Evolutionary conservation across 2,329 filamentous ascomycete species (phyloP).

Genomic region (Coniochaeta prunicola): DNA sequence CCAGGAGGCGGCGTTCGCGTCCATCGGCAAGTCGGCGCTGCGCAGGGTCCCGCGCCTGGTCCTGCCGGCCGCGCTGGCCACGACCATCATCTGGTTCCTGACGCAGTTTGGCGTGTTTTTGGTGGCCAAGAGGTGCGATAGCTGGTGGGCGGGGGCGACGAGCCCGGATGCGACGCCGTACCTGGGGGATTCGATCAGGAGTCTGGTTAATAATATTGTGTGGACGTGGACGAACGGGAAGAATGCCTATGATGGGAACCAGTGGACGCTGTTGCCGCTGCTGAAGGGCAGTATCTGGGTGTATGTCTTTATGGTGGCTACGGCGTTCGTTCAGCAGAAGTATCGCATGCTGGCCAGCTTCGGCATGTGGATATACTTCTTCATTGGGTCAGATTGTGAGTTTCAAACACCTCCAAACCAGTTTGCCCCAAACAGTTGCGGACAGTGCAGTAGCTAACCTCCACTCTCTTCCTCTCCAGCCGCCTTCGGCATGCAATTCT

Average conservation of each 20-base stretch:
- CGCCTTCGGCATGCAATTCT: slow-evolving; percentile 50
- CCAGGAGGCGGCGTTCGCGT: slow-evolving; percentile 42
- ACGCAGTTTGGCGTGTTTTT: slow-evolving; percentile 49
- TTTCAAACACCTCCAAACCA: slow-evolving; percentile 8
- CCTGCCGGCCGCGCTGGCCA: slow-evolving; percentile 48
- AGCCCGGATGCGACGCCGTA: slow-evolving; percentile 32
- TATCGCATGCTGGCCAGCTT: slow-evolving; percentile 41
- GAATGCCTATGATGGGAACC: slow-evolving; percentile 49
- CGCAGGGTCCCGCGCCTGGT: slow-evolving; percentile 50
- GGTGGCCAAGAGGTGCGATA: slow-evolving; percentile 47
- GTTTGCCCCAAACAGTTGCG: neutral
- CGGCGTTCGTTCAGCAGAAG: slow-evolving; percentile 37
- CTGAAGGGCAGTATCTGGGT: slow-evolving; percentile 47
- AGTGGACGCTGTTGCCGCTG: slow-evolving; percentile 51
- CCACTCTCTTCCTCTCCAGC: slow-evolving; percentile 20
- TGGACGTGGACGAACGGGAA: slow-evolving; percentile 42
- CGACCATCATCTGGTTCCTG: slow-evolving; percentile 44
- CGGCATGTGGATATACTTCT: slow-evolving; percentile 42
- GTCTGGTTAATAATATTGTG: slow-evolving; percentile 35
- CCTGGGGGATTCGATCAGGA: slow-evolving; percentile 32
- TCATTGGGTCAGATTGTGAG: slow-evolving; percentile 26
- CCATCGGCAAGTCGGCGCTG: slow-evolving; percentile 50
- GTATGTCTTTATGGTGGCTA: slow-evolving; percentile 45
- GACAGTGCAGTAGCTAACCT: neutral
- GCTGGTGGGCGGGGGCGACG: slow-evolving; percentile 49